These are phyloP conservation scores for Pleurotus platypus DNA, from an alignment of 768 basidiomycete species.

Conservation along the genomic window DNA sequence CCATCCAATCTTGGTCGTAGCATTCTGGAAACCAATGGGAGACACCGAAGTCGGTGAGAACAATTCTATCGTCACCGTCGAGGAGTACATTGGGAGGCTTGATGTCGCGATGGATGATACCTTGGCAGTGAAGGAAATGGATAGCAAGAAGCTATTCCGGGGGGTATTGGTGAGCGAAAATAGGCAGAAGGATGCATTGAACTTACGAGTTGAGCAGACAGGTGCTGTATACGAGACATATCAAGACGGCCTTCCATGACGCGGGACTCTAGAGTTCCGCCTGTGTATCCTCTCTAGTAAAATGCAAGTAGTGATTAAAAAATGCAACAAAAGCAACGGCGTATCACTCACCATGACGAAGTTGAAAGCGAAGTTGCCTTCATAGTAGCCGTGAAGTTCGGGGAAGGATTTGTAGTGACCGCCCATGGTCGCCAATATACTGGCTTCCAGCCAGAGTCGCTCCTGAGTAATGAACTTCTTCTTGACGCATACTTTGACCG, in stretches of 20 bases:
- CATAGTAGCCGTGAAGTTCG: background rate
- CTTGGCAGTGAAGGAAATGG: conserved; percentile 3
- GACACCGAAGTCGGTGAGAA: conserved; percentile 9
- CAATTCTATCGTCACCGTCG: background rate
- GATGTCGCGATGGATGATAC: conserved; percentile 95
- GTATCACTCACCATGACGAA: background rate
- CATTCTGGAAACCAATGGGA: conserved; percentile 1
- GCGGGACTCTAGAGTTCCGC: background rate
- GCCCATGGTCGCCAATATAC: background rate
- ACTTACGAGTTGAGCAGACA: conserved; percentile 2
- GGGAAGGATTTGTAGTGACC: background rate
- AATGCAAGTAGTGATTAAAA: background rate
- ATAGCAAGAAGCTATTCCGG: background rate
- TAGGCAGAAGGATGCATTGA: background rate
- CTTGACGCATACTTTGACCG: background rate
- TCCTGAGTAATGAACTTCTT: background rate
- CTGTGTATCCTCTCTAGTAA: background rate
- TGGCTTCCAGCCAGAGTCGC: too few relatives aligned
- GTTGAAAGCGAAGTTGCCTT: background rate
- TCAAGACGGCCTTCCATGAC: background rate
- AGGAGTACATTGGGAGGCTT: conserved; percentile 99
- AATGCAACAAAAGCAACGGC: background rate
- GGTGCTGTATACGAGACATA: background rate
- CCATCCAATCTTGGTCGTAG: background rate
- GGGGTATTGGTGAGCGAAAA: background rate